Base-by-base conservation (phyloP, 768 basidiomycete genomes). In the Butyriboletus loyo region DNA sequence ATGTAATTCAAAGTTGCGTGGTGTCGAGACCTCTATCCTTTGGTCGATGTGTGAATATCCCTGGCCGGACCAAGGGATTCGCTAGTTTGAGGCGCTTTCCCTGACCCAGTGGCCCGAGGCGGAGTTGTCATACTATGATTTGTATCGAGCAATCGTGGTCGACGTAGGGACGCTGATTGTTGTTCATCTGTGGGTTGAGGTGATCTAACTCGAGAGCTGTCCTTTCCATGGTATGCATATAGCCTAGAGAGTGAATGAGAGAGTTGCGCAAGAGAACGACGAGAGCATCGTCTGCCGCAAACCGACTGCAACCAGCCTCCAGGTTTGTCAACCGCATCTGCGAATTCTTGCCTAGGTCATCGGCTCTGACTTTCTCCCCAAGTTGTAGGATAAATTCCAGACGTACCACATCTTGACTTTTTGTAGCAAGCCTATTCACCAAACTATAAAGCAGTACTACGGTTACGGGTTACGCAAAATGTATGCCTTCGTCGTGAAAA, bases 401-500 rank as follows among this genome's bases (percentile, higher is more conserved):
- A n/a, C n/a, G n/a, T n/a, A n/a, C n/a, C n/a, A n/a, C n/a, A n/a
- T n/a, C n/a, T n/a, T n/a, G n/a, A n/a, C n/a, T n/a, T n/a, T n/a
- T n/a, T n/a, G n/a, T n/a, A n/a, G n/a, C n/a, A n/a, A n/a, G n/a
- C n/a, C n/a, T n/a, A n/a, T n/a, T n/a, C n/a, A n/a, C n/a, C n/a
- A n/a, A n/a, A n/a, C n/a, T n/a, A n/a, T n/a, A 38, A 0, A 10
- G 5, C 3, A 38, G 22, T 27, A 31, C 31, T 19, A 52, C 45
- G 5, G 11, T 41, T 45, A 87, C 63, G 85, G 5, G 11, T 41
- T 45, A 87, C 63, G 85, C 82, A 58, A 88, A 88, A 61, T 87
- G 86, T 42, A 88, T 78, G n/a, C 86, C 85, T 43, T 77, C 77
- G 46, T 87, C 84, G 54, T 88, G 86, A 66, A 89, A 88, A 8